Conservation (phyloP, 2,329 filamentous ascomycete genomes). For the Fusarium sp. region DNA sequence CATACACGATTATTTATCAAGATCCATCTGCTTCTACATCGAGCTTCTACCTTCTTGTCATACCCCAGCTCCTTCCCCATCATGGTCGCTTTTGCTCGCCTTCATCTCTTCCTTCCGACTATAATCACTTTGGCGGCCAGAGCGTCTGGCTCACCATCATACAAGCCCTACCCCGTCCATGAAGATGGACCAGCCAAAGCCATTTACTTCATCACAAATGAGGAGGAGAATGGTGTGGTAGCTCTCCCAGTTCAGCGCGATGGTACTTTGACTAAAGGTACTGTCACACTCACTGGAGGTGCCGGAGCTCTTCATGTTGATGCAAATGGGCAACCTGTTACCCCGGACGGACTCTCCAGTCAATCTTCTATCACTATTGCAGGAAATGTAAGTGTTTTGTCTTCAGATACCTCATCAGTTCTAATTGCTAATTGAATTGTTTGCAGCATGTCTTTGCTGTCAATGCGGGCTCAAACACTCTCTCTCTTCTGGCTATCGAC, state of each 20-base stretch:
- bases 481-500: constrained; percentile 65
- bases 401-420: rapidly evolving
- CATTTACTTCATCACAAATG: constrained; percentile 71
- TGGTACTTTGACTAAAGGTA: constrained; percentile 62
- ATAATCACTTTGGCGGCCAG: not conserved
- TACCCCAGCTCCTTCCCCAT: not conserved
- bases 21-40: no score
- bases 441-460: constrained; percentile 66
- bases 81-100: constrained; percentile 1
- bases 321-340: constrained; percentile 56
- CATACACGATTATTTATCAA: no score
- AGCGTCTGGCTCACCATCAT: constrained; percentile 11
- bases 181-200: constrained; percentile 56
- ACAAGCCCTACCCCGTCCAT: not conserved
- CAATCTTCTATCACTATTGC: constrained; percentile 66
- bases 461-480: constrained; percentile 67
- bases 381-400: constrained; percentile 59
- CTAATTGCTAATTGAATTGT: not conserved
- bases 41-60: no score
- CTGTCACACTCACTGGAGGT: constrained; percentile 63
- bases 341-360: constrained; percentile 65
- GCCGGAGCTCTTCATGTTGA: constrained; percentile 60
- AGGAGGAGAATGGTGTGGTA: constrained; percentile 63
- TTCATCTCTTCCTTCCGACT: not conserved
- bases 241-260: constrained; percentile 63